phyloP scores from a whole-genome alignment of 2,329 filamentous ascomycete genomes.

The Fusarium abutilonis region DNA sequence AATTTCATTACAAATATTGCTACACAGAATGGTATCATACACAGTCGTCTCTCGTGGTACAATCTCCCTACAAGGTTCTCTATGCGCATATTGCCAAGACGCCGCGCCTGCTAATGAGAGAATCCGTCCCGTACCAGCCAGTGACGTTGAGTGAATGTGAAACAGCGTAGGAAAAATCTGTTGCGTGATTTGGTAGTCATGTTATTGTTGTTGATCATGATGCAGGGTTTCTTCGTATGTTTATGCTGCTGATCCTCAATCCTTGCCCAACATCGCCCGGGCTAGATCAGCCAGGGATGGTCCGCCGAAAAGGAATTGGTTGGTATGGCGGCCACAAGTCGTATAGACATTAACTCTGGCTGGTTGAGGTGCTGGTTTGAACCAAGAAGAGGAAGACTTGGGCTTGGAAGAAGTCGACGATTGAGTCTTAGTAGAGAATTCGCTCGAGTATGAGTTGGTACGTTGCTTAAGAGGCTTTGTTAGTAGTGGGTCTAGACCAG shows the following conservation, averaged over 20 bases:
- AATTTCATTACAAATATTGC: conserved; percentile 37
- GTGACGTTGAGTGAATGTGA: conserved; percentile 34
- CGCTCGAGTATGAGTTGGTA: conserved; percentile 47
- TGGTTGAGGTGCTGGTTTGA: conserved; percentile 52
- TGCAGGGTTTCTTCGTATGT: conserved; percentile 16
- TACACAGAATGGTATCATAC: conserved; percentile 37
- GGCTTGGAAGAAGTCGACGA: conserved; percentile 42
- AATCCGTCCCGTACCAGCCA: conserved; percentile 45
- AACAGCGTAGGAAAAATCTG: conserved; percentile 14
- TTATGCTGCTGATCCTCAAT: conserved; percentile 32
- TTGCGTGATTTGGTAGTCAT: conserved; percentile 21
- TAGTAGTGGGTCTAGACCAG: conserved; percentile 21
- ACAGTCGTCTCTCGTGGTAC: conserved; percentile 22
- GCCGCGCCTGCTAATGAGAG: conserved; percentile 28
- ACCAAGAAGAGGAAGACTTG: conserved; percentile 48
- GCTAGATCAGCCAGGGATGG: conserved; percentile 57
- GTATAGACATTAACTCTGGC: conserved; percentile 65
- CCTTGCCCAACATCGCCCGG: conserved; percentile 53
- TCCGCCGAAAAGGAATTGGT: conserved; percentile 63
- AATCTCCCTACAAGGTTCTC: conserved; percentile 19
- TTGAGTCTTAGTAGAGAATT: conserved; percentile 39
- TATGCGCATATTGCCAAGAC: conserved; percentile 27
- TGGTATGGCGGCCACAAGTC: conserved; percentile 64
- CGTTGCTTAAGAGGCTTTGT: conserved; percentile 40
- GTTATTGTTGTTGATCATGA: background rate